phyloP scores from a whole-genome alignment of 1,139 yeast species.

The Debaryomyces fabryi region DNA sequence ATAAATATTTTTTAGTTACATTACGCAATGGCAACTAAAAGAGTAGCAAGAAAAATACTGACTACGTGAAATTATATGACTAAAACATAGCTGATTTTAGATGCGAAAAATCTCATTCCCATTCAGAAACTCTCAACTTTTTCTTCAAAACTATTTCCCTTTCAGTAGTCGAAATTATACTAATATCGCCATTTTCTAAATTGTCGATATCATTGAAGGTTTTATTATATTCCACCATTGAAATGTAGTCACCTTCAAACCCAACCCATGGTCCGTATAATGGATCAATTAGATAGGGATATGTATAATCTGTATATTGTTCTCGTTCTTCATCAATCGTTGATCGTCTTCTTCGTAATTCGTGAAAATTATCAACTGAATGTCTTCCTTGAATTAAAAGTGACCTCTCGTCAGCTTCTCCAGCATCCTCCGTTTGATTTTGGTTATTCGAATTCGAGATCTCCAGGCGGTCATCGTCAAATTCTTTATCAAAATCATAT shows the following conservation, averaged over 20 bases:
- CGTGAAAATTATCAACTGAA: slow-evolving; percentile 3
- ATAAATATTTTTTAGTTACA: not conserved
- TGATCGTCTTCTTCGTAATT: slow-evolving; percentile 33
- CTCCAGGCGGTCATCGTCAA: slow-evolving; percentile 38
- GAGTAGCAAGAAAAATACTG: not conserved
- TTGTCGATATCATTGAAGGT: slow-evolving; percentile 16
- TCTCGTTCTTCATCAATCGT: slow-evolving; percentile 63
- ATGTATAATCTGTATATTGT: slow-evolving; percentile 50
- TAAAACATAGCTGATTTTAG: not conserved
- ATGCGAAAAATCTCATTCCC: slow-evolving; percentile 34
- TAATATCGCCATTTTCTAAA: slow-evolving; percentile 27
- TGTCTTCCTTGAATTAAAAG: slow-evolving; percentile 25
- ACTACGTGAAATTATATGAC: not conserved
- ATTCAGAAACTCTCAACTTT: slow-evolving; percentile 42
- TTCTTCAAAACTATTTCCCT: slow-evolving; percentile 33
- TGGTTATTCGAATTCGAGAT: not conserved
- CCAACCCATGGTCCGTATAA: slow-evolving; percentile 62
- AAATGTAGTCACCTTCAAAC: slow-evolving; percentile 54
- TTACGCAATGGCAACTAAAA: not conserved
- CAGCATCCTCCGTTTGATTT: slow-evolving; percentile 10
- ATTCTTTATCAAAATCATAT: slow-evolving; percentile 42
- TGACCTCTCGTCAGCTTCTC: slow-evolving; percentile 30
- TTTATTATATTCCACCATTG: slow-evolving; percentile 36
- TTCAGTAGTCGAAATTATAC: slow-evolving; percentile 25
- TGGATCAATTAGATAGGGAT: slow-evolving; percentile 51